phyloP scores from a whole-genome alignment of 2,329 filamentous ascomycete species.

The Fusarium cyanostomum region DNA sequence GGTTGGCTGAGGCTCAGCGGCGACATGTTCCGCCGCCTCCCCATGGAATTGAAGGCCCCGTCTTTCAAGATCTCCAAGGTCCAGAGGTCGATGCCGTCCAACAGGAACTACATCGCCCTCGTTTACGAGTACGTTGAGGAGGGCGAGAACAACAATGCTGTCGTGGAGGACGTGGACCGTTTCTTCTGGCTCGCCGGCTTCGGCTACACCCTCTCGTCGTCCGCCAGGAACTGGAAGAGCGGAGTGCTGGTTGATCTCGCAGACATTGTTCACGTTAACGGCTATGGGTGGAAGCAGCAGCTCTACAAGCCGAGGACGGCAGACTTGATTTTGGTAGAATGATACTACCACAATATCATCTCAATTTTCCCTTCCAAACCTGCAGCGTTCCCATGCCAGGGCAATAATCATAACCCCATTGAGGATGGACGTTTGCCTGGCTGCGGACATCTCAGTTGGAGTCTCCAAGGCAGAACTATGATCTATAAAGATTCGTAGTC shows the following conservation, averaged over 20 bases:
- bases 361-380: too few species aligned
- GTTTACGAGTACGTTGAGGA: conserved; percentile 4
- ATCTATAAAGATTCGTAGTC: too few species aligned
- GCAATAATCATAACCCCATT: too few species aligned
- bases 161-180: not conserved
- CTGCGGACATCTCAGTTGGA: too few species aligned
- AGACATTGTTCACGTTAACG: not conserved
- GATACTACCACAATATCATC: not conserved
- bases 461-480: too few species aligned
- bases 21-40: too few species aligned
- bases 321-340: not conserved
- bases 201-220: not conserved
- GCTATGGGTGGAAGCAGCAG: not conserved
- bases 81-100: not conserved
- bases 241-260: conserved; percentile 1
- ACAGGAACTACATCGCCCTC: not conserved
- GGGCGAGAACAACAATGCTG: not conserved
- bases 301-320: not conserved
- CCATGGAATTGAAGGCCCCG: not conserved
- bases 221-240: not conserved
- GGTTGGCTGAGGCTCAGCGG: too few species aligned
- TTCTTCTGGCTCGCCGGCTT: conserved; percentile 9
- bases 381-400: too few species aligned
- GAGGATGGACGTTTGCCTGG: too few species aligned
- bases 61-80: not conserved